These are phyloP conservation scores for Colletotrichum sp. DNA, from an alignment of 2,329 filamentous ascomycete species.

Conservation along the genomic window DNA sequence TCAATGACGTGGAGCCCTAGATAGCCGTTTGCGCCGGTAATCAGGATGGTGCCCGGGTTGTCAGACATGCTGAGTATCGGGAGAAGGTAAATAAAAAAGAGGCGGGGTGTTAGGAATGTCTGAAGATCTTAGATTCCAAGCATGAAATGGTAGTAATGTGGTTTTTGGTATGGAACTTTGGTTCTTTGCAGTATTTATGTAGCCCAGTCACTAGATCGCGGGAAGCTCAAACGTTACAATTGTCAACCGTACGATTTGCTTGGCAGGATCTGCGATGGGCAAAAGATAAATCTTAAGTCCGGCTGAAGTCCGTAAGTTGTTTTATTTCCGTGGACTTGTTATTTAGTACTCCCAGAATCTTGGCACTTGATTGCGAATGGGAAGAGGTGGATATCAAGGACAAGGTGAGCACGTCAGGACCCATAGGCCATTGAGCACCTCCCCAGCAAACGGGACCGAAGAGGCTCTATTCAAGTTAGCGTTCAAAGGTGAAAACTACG, in stretches of 20 bases:
- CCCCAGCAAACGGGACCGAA: neutral
- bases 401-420: neutral
- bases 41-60: neutral
- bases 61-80: neutral
- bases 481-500: neutral
- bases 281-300: neutral
- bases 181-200: neutral
- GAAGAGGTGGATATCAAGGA: neutral
- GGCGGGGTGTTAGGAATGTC: neutral
- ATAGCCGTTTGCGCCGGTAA: constrained; percentile 35
- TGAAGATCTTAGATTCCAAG: rapidly evolving
- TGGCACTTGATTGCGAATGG: neutral
- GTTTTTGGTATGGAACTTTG: neutral
- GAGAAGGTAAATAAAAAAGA: neutral
- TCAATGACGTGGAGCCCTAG: constrained; percentile 33
- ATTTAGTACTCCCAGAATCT: neutral
- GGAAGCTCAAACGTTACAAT: neutral
- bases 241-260: neutral
- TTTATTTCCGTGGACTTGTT: neutral
- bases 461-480: neutral
- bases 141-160: neutral
- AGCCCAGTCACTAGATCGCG: neutral
- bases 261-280: neutral
- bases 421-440: rapidly evolving
- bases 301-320: neutral